A percentile compares a stretch with the other conserved stretches of the same genome.
These are phyloP conservation scores for Crepidotus variabilis DNA, from an alignment of 768 basidiomycete species.

Conservation along the genomic window DNA sequence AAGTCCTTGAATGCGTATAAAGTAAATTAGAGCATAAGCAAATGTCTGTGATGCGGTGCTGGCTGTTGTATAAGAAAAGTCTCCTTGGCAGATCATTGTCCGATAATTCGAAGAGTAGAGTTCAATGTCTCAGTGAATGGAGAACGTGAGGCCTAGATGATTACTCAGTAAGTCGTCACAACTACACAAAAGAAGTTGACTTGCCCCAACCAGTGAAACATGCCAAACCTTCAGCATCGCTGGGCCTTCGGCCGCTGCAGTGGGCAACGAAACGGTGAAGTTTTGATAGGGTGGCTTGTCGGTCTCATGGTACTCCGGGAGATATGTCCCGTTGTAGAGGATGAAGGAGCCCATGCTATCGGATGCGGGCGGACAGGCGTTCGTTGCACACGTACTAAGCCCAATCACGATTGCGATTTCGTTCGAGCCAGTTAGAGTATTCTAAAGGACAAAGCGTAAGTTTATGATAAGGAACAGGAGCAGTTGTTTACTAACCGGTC, in stretches of 20 bases:
- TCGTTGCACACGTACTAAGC: conserved; percentile 20
- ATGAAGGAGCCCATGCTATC: conserved; percentile 18
- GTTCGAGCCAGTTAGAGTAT: conserved; percentile 18
- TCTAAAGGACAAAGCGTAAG: conserved; percentile 4
- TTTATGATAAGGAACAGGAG: background rate
- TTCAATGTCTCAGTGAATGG: conserved; percentile 8
- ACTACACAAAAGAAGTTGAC: background rate
- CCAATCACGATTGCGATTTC: conserved; percentile 29
- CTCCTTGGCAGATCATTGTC: background rate
- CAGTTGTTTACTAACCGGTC: conserved; percentile 27
- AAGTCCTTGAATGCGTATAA: too few relatives aligned
- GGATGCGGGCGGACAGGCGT: conserved; percentile 21
- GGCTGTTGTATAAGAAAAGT: too few relatives aligned
- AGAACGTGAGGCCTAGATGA: background rate
- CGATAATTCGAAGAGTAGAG: conserved; percentile 1
- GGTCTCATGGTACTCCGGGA: conserved; percentile 7
- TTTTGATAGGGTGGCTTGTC: conserved; percentile 4
- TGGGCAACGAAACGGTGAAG: conserved; percentile 17
- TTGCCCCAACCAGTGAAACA: conserved; percentile 13
- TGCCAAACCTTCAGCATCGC: conserved; percentile 14
- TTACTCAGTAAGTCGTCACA: background rate
- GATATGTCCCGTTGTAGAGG: background rate
- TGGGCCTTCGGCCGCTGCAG: conserved; percentile 19
- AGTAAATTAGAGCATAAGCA: too few relatives aligned
- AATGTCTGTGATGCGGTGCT: too few relatives aligned